Percentiles rank a stretch among this genome's conserved stretches.
These are phyloP conservation scores for Phoma herbarum DNA, from an alignment of 2,329 filamentous ascomycete species.

Conservation along the genomic window DNA sequence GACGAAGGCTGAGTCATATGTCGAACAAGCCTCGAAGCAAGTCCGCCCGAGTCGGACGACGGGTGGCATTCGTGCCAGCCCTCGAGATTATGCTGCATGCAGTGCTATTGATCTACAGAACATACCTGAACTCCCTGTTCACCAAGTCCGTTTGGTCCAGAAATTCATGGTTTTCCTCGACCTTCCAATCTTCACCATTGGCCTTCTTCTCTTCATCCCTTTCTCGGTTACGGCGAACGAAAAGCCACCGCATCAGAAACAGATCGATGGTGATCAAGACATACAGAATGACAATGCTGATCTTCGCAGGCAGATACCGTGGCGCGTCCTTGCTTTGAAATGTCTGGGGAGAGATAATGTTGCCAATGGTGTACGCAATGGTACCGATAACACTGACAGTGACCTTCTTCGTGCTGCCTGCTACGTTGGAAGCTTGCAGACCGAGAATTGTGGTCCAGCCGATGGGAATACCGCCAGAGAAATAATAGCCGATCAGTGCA, in stretches of 20 bases:
- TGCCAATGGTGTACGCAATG: slow-evolving; percentile 52
- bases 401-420: slow-evolving; percentile 49
- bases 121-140: slow-evolving; percentile 25
- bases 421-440: slow-evolving; percentile 43
- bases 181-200: neutral
- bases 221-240: slow-evolving; percentile 26
- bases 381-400: slow-evolving; percentile 46
- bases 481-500: slow-evolving; percentile 31
- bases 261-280: slow-evolving; percentile 44
- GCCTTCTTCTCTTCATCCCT: slow-evolving; percentile 25
- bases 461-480: slow-evolving; percentile 51
- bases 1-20: neutral
- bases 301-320: slow-evolving; percentile 49
- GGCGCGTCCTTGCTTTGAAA: slow-evolving; percentile 48
- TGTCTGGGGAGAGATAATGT: slow-evolving; percentile 56
- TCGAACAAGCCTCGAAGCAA: neutral
- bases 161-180: slow-evolving; percentile 30
- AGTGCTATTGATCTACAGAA: too few species aligned
- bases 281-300: slow-evolving; percentile 51
- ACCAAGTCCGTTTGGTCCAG: slow-evolving; percentile 30
- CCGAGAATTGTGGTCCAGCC: slow-evolving; percentile 53
- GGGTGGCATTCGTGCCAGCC: too few species aligned
- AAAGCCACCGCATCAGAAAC: slow-evolving; percentile 30
- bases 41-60: neutral
- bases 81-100: too few species aligned